Evolutionary conservation across 441 rosid species (phyloP), one percentile per base, ranked within the genome.

Genomic region (Euphorbia corollata): DNA sequence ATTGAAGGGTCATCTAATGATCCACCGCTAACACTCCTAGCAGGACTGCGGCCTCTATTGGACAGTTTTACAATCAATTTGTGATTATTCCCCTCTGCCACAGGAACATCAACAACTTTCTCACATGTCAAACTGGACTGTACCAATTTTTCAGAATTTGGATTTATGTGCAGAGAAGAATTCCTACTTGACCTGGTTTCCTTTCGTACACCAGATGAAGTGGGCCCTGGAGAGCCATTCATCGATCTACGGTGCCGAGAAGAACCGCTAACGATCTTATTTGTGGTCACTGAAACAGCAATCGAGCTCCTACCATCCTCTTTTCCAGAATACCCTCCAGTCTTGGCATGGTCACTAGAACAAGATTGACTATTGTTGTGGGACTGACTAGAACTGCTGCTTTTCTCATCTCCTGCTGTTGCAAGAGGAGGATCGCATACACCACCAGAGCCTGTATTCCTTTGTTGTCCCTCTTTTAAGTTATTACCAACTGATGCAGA

Each of bases 321-420:
- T 81, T 82, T 85, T n/a, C 81, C 77, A 8, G 83, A 74, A 50
- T 72, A 59, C 1, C 81, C 90, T 43, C 79, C 83, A 45, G 82
- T 71, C 73, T 84, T 89, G 23, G 78, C 85, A 75, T 79, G 89
- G 53, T 87, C 93, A 68, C 89, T 75, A 7, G 92, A 84, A 70
- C 79, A 85, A 39, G 91, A 83, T 60, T 85, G 96, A 72, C 88
- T 84, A 63, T 86, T 89, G 73, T 84, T 89, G 72, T 80, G 88
- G 55, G 96, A 89, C 70, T 82, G 92, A 75, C 96, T 84, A 43
- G 96, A 86, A 75, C 88, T 77, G 76, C 91, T 83, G 77, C 93
- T 87, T 76, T 84, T 86, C 71, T 89, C 93, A 23, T 82, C 93
- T 71, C 76, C 82, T 1, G 72, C 67, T 13, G 71, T 59, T 48